Evolutionary conservation across 495 filamentous ascomycete genomes (phyloP).

Genomic region (Melanomma pulvis-pyrius): DNA sequence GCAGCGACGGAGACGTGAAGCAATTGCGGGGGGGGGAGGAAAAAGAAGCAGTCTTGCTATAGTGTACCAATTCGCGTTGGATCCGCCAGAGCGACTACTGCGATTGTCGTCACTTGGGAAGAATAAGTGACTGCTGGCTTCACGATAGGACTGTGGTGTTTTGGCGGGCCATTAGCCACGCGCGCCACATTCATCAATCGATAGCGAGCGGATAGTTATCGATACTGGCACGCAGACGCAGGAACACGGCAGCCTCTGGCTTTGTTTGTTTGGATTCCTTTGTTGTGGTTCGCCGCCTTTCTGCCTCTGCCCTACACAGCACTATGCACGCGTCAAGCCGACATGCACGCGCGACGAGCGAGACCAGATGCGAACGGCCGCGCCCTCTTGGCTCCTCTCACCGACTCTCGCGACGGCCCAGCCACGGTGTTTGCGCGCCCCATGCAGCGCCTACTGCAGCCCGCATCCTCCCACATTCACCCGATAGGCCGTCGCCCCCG

Average conservation of each 20-base stretch:
- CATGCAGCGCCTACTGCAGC: conserved; percentile 35
- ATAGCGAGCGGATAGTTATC: conserved; percentile 10
- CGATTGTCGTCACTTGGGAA: too few species aligned
- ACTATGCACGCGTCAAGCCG: conserved; percentile 6
- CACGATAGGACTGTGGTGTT: conserved; percentile 16
- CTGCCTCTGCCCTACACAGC: too few species aligned
- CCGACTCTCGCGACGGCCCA: conserved; percentile 11
- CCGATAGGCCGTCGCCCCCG: conserved; percentile 28
- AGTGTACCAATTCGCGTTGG: too few species aligned
- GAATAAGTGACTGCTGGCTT: neutral
- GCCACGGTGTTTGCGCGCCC: conserved; percentile 14
- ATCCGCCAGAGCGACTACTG: too few species aligned
- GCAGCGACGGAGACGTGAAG: too few species aligned
- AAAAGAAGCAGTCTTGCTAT: too few species aligned
- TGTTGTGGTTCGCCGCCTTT: conserved; percentile 6
- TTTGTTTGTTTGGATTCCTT: conserved; percentile 18
- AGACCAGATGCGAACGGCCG: neutral
- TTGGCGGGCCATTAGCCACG: neutral
- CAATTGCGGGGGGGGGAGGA: too few species aligned
- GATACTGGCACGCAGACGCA: conserved; percentile 7
- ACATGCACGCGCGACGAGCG: neutral
- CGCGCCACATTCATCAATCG: conserved; percentile 2
- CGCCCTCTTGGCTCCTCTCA: conserved; percentile 21
- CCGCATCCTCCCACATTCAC: conserved; percentile 7
- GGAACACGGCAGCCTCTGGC: neutral